Evolutionary conservation across 1,139 yeast genomes (phyloP).

Genomic region (Scheffersomyces stambukii): DNA sequence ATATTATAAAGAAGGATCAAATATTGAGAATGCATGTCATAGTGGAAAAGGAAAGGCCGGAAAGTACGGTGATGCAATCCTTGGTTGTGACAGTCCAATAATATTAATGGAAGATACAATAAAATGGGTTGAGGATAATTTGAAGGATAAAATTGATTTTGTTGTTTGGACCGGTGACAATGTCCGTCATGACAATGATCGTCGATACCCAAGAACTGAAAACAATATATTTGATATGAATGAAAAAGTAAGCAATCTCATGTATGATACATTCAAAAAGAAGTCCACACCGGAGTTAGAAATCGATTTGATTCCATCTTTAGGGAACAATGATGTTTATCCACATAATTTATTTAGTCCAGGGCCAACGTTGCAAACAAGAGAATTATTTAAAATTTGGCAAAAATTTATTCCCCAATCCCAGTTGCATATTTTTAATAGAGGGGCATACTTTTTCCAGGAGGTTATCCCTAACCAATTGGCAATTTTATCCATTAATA

Average conservation of each 20-base stretch:
- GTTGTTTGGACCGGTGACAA: constrained; percentile 92
- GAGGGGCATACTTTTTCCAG: constrained; percentile 69
- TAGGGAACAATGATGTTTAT: constrained; percentile 85
- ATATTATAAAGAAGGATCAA: constrained; percentile 52
- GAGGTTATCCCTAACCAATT: constrained; percentile 76
- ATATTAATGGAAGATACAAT: constrained; percentile 59
- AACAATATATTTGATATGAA: constrained; percentile 67
- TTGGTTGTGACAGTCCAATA: constrained; percentile 72
- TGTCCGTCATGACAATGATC: constrained; percentile 79
- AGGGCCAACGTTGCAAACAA: constrained; percentile 81
- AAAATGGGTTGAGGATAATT: constrained; percentile 58
- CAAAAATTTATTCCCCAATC: constrained; percentile 68
- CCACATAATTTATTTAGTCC: constrained; percentile 83
- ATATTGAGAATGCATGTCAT: constrained; percentile 56
- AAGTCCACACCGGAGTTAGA: constrained; percentile 44
- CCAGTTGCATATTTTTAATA: constrained; percentile 68
- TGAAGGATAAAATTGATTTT: constrained; percentile 75
- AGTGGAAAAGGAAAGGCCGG: constrained; percentile 51
- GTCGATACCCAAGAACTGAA: constrained; percentile 69
- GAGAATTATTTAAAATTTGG: constrained; percentile 76
- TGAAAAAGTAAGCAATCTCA: constrained; percentile 49
- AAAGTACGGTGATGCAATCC: constrained; percentile 68
- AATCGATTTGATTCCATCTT: constrained; percentile 57
- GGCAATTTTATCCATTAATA: constrained; percentile 75
- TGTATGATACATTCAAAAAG: constrained; percentile 44